Evolutionary conservation across 305 asterid genomes (phyloP), one percentile per base, ranked within the genome.

Genomic region (Fraxinus dipetala): DNA sequence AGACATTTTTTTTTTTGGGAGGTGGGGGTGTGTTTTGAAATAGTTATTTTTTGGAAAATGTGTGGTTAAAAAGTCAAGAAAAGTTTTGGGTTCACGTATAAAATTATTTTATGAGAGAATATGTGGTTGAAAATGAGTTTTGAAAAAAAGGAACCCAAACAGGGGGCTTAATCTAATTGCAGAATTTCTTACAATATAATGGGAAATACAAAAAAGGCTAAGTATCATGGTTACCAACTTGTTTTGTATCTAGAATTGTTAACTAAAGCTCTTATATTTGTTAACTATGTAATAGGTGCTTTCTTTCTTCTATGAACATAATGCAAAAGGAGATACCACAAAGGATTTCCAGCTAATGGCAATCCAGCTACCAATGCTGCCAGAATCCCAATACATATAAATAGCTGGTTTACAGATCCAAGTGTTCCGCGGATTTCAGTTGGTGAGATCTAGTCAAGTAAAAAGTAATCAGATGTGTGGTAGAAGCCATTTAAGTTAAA

Each of bases 401-500:
- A 95, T 34, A 95, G 87, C 87, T 95, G 99, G 86, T 95, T 95
- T 90, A 93, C 95, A 45, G 99, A 89, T 80, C 99, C 99, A 82
- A 95, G 98, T 28, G 96, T 90, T 40, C 98, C 98, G 40, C 99
- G 96, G 79, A 94, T 92, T 90, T 95, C 99, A 43, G 98, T 94
- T 22, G 99, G 99, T 38, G 99, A 89, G 82, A 95, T 95, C 99
- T 95, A 85, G 69, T 45, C 72, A 85, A 14, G 78, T 59, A 72
- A 86, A 43, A 31, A 45, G 84, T 54, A 51, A 79, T 85, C 73
- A 87, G 87, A 77, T 75, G 32, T 35, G 76, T 30, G 18, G 61
- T 32, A 75, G 54, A 81, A 84, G 59, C 72, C 65, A 78, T 32
- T 8, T 9, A 74, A 76, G 69, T 70, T 48, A 75, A 78, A 48